Evolutionary conservation across 2,329 filamentous ascomycete genomes (phyloP), one percentile per base, ranked within the genome.

Genomic region (Calonectria montana): DNA sequence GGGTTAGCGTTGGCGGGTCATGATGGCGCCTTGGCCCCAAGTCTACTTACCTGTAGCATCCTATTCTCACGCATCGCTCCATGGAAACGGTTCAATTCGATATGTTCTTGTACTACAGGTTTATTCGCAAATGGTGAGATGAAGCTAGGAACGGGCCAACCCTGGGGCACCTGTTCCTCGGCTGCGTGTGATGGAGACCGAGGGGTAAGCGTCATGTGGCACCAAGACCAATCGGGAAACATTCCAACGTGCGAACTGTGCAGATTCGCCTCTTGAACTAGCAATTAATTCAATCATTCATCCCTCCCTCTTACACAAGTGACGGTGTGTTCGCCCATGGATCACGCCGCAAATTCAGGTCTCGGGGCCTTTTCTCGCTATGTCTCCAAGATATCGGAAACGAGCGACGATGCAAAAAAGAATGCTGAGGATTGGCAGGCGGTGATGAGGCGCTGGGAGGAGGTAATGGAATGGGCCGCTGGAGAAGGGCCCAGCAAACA

Each of bases 151-250:
- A 47, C 43, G 43, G 43, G 43, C 21, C 43, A 47, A 47, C 43
- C 12, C 43, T n/a, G 43, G 41, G n/a, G n/a, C 12, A 10, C n/a
- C n/a, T 23, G 43, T 21, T 10, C 43, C 43, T 47, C 43, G 43
- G 53, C 21, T 37, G 31, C 31, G 53, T 57, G 53, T 59, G 53
- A 59, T 39, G 10, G 31, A 15, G 21, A 39, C 10, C 5, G 53
- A 57, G 53, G 53, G 53, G 53, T 59, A 18, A 39, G 53, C 31
- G 53, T 59, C 53, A 59, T 59, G 53, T 59, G 53, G 53, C 35
- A 23, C 53, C 31, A 35, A 35, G 31, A 47, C 43, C 53, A 59
- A 59, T 59, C 53, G 53, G 53, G 31, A 6, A 39, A 25, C 31
- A 37, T 59, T 39, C 21, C 53, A 59, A 41, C 35, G 53, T 59